Evolutionary conservation across 805 yeast genomes (phyloP).

Genomic region (Yarrowia phangngaensis): DNA sequence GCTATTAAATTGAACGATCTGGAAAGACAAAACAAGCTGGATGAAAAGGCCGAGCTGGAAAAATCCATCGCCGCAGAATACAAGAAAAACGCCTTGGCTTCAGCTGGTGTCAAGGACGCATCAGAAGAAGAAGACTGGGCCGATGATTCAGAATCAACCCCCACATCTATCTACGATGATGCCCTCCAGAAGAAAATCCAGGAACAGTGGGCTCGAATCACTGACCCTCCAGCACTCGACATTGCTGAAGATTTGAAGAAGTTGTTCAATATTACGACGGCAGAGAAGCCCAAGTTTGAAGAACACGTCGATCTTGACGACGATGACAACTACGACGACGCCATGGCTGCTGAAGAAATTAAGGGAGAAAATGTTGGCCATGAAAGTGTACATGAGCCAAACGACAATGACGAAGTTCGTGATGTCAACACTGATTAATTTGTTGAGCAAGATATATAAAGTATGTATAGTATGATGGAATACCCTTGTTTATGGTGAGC

Average conservation of each 20-base stretch:
- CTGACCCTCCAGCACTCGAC: constrained; percentile 9
- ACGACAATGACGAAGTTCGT: neutral
- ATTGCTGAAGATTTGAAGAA: neutral
- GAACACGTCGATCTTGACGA: constrained; percentile 22
- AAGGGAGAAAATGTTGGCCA: constrained; percentile 20
- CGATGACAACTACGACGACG: constrained; percentile 22
- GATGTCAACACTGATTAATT: constrained; percentile 10
- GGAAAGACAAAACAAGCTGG: constrained; percentile 6
- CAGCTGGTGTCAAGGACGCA: constrained; percentile 1
- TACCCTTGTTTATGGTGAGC: too few species aligned
- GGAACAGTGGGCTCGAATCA: constrained; percentile 20
- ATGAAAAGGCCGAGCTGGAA: constrained; percentile 12
- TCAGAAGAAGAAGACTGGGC: constrained; percentile 14
- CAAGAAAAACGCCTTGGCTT: neutral
- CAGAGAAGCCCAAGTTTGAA: constrained; percentile 1
- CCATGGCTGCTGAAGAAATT: constrained; percentile 9
- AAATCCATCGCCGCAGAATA: constrained; percentile 1
- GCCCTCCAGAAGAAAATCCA: constrained; percentile 15
- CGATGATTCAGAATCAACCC: neutral
- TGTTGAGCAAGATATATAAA: neutral
- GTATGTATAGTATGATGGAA: neutral
- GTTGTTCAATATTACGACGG: neutral
- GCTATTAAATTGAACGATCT: constrained; percentile 14
- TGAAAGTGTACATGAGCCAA: constrained; percentile 8
- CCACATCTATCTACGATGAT: constrained; percentile 5